phyloP scores from a whole-genome alignment of 768 basidiomycete species.

The Hygrophoropsis aurantiaca region DNA sequence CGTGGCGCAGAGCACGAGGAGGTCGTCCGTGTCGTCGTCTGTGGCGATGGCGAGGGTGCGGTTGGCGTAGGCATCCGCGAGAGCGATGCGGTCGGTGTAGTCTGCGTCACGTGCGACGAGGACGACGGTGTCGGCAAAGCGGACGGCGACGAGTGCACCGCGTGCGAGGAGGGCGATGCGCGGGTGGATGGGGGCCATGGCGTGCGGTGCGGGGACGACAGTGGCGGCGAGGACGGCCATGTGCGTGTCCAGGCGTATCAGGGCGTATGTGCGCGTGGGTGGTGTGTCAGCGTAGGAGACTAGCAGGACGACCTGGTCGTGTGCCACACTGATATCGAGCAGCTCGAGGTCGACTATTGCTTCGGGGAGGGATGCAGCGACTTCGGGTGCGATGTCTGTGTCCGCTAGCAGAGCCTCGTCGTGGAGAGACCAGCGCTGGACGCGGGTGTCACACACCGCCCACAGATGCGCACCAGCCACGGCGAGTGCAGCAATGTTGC shows the following conservation, averaged over 20 bases:
- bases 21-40: constrained; percentile 40
- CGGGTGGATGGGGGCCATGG: constrained; percentile 71
- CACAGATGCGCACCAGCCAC: constrained; percentile 58
- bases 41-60: constrained; percentile 72
- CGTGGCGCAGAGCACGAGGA: constrained; percentile 65
- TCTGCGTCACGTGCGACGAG: constrained; percentile 70
- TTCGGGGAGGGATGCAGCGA: constrained; percentile 46
- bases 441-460: constrained; percentile 62
- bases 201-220: constrained; percentile 64
- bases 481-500: constrained; percentile 66
- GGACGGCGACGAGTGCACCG: constrained; percentile 59
- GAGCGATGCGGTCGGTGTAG: constrained; percentile 69
- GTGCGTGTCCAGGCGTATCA: constrained; percentile 49
- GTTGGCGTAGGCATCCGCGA: constrained; percentile 61
- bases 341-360: constrained; percentile 68
- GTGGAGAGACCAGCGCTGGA: constrained; percentile 62
- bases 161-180: constrained; percentile 59
- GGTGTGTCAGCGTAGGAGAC: constrained; percentile 56
- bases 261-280: constrained; percentile 63
- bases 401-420: constrained; percentile 63
- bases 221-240: constrained; percentile 45
- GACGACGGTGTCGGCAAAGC: constrained; percentile 78
- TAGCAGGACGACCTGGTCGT: constrained; percentile 62
- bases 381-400: constrained; percentile 50
- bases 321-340: constrained; percentile 67